These are phyloP conservation scores for Smallanthus sonchifolius DNA, from an alignment of 129 eudicot genomes.

Conservation along the genomic window DNA sequence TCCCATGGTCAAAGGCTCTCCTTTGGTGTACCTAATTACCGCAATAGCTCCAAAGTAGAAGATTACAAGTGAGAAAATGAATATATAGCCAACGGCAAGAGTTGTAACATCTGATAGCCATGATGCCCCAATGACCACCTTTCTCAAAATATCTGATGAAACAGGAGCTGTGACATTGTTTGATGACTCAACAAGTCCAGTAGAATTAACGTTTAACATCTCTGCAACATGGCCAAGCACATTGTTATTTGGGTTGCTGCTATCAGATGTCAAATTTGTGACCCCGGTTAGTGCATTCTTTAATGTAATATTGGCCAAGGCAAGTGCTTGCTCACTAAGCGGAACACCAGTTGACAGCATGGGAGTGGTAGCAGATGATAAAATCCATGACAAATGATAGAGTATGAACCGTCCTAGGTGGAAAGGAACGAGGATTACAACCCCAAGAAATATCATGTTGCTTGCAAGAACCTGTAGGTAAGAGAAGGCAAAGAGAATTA, in stretches of 20 bases:
- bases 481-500: not conserved
- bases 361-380: slow-evolving; percentile 69
- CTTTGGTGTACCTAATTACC: slow-evolving; percentile 59
- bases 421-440: slow-evolving; percentile 78
- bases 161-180: slow-evolving; percentile 39
- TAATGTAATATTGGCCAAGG: slow-evolving; percentile 71
- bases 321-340: slow-evolving; percentile 76
- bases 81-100: slow-evolving; percentile 85
- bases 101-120: slow-evolving; percentile 88
- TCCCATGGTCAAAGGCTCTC: slow-evolving; percentile 92
- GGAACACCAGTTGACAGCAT: slow-evolving; percentile 60
- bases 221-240: slow-evolving; percentile 46
- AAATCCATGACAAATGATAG: slow-evolving; percentile 64
- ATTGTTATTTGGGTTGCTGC: slow-evolving; percentile 13
- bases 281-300: slow-evolving; percentile 62
- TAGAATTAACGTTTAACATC: slow-evolving; percentile 45
- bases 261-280: slow-evolving; percentile 57
- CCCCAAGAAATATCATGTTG: slow-evolving; percentile 89
- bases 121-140: slow-evolving; percentile 47
- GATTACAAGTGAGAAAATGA: slow-evolving; percentile 58
- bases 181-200: slow-evolving; percentile 40
- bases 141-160: slow-evolving; percentile 52
- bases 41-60: slow-evolving; percentile 74
- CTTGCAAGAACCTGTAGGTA: slow-evolving; percentile 87
- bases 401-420: slow-evolving; percentile 72